These are phyloP conservation scores for Colletotrichum horii DNA, from an alignment of 2,329 filamentous ascomycete species.

Conservation along the genomic window DNA sequence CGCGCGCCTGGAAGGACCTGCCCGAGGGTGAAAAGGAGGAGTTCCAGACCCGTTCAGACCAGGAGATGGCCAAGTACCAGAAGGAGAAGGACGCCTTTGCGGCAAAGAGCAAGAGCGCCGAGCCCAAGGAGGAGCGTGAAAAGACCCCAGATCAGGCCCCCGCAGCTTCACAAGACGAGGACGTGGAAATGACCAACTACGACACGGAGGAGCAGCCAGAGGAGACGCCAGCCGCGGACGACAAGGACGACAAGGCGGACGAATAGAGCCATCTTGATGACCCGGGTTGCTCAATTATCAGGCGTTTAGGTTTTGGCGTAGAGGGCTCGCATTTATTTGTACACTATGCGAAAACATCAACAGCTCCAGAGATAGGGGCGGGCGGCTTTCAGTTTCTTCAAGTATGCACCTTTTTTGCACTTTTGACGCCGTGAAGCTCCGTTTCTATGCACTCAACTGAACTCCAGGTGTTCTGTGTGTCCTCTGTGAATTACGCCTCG, in stretches of 20 bases:
- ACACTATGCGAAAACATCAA: conserved; percentile 12
- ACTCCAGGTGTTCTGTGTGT: conserved; percentile 13
- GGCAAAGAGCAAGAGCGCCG: conserved; percentile 27
- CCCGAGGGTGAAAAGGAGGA: conserved; percentile 53
- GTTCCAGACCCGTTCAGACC: conserved; percentile 48
- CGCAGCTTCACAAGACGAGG: conserved; percentile 46
- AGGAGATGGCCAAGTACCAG: conserved; percentile 44
- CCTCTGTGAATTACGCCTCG: neutral
- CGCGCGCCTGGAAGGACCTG: conserved; percentile 60
- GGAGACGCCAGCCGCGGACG: conserved; percentile 16
- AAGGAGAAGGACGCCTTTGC: conserved; percentile 41
- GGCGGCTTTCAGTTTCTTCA: neutral
- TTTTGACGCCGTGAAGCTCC: conserved; percentile 11
- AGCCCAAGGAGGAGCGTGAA: conserved; percentile 24
- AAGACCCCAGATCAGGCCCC: conserved; percentile 21
- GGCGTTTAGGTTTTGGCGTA: conserved; percentile 16
- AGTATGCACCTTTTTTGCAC: neutral
- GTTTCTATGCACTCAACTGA: conserved; percentile 2
- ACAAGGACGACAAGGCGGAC: conserved; percentile 18
- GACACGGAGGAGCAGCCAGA: conserved; percentile 44
- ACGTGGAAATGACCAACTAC: conserved; percentile 54
- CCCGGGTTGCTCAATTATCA: neutral
- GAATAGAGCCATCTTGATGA: neutral
- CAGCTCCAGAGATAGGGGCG: neutral
- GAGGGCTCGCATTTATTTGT: conserved; percentile 6